A percentile compares a stretch with the other conserved stretches of the same genome.
Evolutionary conservation across 192 early-diverging fungal species (phyloP).

Genomic region (Cladochytrium replicatum): DNA sequence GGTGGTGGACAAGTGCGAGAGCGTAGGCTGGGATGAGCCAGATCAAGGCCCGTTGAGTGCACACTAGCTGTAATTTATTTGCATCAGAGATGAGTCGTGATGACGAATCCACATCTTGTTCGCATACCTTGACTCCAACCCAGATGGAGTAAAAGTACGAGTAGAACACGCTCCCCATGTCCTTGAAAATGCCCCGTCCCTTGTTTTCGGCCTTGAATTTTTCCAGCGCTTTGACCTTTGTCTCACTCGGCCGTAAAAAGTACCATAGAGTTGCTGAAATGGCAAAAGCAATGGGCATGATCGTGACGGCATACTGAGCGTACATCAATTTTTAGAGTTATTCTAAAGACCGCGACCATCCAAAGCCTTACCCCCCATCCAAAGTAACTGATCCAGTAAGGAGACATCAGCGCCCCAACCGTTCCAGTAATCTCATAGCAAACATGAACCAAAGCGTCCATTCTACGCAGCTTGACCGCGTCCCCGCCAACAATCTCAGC

Average conservation of each 20-base stretch:
- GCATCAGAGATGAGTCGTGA: too few species aligned
- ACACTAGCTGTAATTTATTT: too few species aligned
- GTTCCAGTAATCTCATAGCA: constrained; percentile 53
- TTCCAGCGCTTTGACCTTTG: not conserved
- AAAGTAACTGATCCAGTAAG: constrained; percentile 30
- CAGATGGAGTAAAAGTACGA: constrained; percentile 35
- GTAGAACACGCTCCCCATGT: constrained; percentile 25
- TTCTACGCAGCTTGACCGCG: constrained; percentile 45
- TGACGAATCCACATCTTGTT: too few species aligned
- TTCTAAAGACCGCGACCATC: too few species aligned
- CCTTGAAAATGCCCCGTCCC: constrained; percentile 1
- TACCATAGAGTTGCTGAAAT: constrained; percentile 35
- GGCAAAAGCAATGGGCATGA: constrained; percentile 40
- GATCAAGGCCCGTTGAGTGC: constrained; percentile 37
- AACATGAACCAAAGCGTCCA: constrained; percentile 49
- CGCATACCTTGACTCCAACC: constrained; percentile 31
- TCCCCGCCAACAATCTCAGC: constrained; percentile 50
- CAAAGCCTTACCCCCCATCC: too few species aligned
- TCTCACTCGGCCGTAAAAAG: constrained; percentile 13
- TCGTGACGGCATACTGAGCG: constrained; percentile 31
- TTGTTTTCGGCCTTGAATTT: constrained; percentile 5
- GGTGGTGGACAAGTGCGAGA: constrained; percentile 41
- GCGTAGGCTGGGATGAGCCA: constrained; percentile 53
- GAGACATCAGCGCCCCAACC: constrained; percentile 42
- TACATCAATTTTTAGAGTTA: too few species aligned